Percentiles rank a stretch among this genome's conserved stretches.
Evolutionary conservation across 2,329 filamentous ascomycete species (phyloP).

Genomic region (Aspergillus sergii): DNA sequence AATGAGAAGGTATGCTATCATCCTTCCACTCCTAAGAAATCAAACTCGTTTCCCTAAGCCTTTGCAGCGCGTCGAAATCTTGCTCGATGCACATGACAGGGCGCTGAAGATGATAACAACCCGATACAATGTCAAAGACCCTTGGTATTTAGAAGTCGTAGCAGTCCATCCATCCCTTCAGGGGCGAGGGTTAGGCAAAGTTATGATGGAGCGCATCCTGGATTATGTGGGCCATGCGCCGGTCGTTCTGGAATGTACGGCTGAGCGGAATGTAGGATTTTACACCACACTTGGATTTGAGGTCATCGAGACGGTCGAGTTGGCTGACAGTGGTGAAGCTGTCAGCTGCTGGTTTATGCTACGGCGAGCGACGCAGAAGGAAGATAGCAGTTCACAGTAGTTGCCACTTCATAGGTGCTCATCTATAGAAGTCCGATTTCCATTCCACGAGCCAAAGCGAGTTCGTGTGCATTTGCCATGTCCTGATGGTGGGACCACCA

Average conservation of each 20-base stretch:
- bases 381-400: not conserved
- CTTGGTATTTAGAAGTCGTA: conserved; percentile 32
- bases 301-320: conserved; percentile 22
- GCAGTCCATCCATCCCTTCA: conserved; percentile 30
- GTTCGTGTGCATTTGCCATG: conserved; percentile 21
- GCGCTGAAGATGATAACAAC: conserved; percentile 6
- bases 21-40: too few relatives aligned
- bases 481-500: conserved; percentile 23
- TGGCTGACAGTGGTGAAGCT: conserved; percentile 16
- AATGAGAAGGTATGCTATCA: conserved; percentile 16
- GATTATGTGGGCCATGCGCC: conserved; percentile 16
- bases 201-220: conserved; percentile 21
- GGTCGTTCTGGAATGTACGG: conserved; percentile 27
- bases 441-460: conserved; percentile 23
- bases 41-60: too few relatives aligned
- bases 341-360: conserved; percentile 29
- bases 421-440: conserved; percentile 27
- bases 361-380: not conserved
- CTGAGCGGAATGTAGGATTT: conserved; percentile 23
- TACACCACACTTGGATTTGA: conserved; percentile 28
- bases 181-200: conserved; percentile 23
- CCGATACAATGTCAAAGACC: conserved; percentile 3
- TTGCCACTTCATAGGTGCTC: not conserved
- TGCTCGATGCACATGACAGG: conserved; percentile 16
- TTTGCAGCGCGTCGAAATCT: conserved; percentile 17